Evolutionary conservation across 768 basidiomycete species (phyloP), one percentile per base, ranked within the genome.

Genomic region (Lactarius hengduanensis): DNA sequence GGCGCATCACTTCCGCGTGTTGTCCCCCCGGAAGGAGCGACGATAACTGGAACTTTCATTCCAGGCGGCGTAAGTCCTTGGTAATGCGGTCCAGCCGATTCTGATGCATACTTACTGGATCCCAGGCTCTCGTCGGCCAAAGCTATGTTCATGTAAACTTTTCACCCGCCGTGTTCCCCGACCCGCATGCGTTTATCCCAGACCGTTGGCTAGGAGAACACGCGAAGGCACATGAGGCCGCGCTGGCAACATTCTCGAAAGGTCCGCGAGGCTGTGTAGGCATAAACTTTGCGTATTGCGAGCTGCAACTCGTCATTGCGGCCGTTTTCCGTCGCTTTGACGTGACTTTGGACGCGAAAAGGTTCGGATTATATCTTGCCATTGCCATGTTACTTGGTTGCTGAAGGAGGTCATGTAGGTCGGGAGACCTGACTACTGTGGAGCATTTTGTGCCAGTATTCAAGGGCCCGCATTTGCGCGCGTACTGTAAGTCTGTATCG

Each of bases 1-100:
- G 53, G 53, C 2, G 28, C 53, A n/a, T 30, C 60, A 50, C 70
- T 36, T 50, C 67, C 28, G 66, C 64, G 61, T 61, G 10, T 66
- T 64, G 30, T 71, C 59, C 64, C 28, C 41, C 41, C 16, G 2
- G 41, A 41, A 41, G 41, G 41, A 7, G 41, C 41, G 6, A 41
- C 41, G 41, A 38, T 57, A 65, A 63, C 43, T 63, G 66, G 59
- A 62, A 26, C 2, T 59, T 41, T 11, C 15, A 4, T 18, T 56
- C 55, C 55, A 28, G 22, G 55, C 0, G 55, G 55, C 5, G 55
- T 56, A 34, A 34, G 55, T 56, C 28, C 30, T 28, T 28, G 40
- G 2, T n/a, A 34, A 32, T 56, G 30, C 34, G 32, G 55, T 30
- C 18, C 16, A 18, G 30, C 32, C 30, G 28, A 26, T 28, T 28